Evolutionary conservation across 2,329 filamentous ascomycete genomes (phyloP), one percentile per base, ranked within the genome.

Genomic region (Paracoccidioides brasiliensis): DNA sequence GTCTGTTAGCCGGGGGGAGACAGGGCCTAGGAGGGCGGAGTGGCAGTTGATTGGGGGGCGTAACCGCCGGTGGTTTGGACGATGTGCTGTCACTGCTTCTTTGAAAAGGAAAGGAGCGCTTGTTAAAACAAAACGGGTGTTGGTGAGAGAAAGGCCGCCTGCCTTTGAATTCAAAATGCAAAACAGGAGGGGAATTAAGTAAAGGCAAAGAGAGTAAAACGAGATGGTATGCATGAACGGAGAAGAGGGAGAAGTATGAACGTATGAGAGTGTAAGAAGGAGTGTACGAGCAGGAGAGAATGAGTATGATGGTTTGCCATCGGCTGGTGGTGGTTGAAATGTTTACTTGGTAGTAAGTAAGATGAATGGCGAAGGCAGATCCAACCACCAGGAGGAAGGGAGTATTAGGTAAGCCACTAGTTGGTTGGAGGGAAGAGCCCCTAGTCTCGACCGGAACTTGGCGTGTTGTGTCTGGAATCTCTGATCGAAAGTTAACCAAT

Each of bases 401-500:
- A 6, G 35, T 22, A 2, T 41, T 32, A 52, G 49, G 35, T 41
- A 41, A 52, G 38, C 46, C 7, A n/a, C 6, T 22, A 3, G 30
- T n/a, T 35, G 7, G 9, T 9, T 3, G 14, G 5, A 33, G 22
- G 22, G 22, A 33, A 33, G n/a, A 10, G 22, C 4, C 37, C 8
- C 49, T 42, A 42, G 7, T 3, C 38, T 37, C 3, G 12, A 32
- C n/a, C 28, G 32, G 12, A 37, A 14, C 5, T 52, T 28, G 49
- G 12, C 6, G 22, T 22, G 22, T 22, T 12, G 2, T 5, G 10
- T 14, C 15, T 4, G 12, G 37, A 32, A 32, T 40, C 37, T 32
- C 49, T 52, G 41, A 52, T 52, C 49, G 49, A 52, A n/a, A n/a
- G n/a, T n/a, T 52, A 52, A 52, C 37, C 15, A 44, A 49, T 49